Conservation (phyloP, 345 rosid species). For the Luvunga scandens region DNA sequence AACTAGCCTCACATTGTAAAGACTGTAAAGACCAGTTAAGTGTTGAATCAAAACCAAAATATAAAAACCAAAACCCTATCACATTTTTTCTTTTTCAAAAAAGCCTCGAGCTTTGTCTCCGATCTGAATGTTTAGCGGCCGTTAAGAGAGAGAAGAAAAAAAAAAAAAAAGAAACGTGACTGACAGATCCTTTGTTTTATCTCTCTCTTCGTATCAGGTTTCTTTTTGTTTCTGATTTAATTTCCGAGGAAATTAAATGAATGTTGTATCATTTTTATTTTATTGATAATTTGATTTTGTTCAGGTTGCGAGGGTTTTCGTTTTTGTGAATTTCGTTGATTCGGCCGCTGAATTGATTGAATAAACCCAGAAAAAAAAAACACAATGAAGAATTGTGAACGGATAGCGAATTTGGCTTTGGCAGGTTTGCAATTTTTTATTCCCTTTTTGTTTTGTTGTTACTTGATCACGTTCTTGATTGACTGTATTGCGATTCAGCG, state of each 20-base stretch:
- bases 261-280: neutral
- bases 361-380: neutral
- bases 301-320: neutral
- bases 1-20: too few species aligned
- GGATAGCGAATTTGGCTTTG: conserved; percentile 70
- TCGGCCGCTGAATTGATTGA: neutral
- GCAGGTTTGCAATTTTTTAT: conserved; percentile 50
- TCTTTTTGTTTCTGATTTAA: neutral
- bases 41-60: too few species aligned
- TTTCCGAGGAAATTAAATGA: neutral
- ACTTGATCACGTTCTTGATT: neutral
- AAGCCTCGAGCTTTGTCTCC: conserved; percentile 7
- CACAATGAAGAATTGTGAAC: conserved; percentile 79
- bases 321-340: neutral
- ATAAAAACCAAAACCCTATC: conserved; percentile 4
- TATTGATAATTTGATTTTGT: neutral
- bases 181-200: conserved; percentile 8
- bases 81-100: neutral
- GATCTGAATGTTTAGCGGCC: conserved; percentile 28
- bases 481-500: neutral
- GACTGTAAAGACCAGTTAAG: neutral
- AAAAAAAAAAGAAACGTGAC: neutral
- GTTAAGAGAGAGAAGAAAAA: conserved; percentile 17
- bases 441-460: neutral
- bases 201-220: conserved; percentile 5